phyloP scores from a whole-genome alignment of 1,284 basidiomycete species.

The Ganoderma meredithae region DNA sequence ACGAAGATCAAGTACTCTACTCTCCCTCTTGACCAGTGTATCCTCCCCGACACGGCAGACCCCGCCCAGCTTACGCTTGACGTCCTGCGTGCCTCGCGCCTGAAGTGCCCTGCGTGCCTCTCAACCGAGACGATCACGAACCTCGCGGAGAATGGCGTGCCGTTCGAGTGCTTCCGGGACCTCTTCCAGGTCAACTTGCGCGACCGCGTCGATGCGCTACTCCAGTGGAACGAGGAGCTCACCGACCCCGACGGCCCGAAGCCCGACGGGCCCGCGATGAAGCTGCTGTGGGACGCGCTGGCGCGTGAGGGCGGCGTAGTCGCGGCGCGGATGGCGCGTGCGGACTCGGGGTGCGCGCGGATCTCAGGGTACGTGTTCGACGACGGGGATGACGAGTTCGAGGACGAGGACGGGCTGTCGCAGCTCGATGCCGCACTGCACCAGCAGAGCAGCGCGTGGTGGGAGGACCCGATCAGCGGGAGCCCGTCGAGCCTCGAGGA shows the following conservation, averaged over 20 bases:
- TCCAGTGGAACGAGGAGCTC: constrained; percentile 31
- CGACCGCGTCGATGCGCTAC: constrained; percentile 34
- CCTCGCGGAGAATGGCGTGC: constrained; percentile 54
- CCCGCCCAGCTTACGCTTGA: constrained; percentile 49
- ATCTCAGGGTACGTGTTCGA: constrained; percentile 30
- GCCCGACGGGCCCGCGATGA: constrained; percentile 34
- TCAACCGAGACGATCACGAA: constrained; percentile 54
- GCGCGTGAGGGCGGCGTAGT: constrained; percentile 43
- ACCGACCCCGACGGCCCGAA: constrained; percentile 8
- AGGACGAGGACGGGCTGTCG: constrained; percentile 32
- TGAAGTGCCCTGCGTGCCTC: constrained; percentile 45
- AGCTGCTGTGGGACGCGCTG: constrained; percentile 44
- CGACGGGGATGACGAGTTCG: constrained; percentile 33
- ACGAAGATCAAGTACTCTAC: constrained; percentile 47
- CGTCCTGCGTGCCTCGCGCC: constrained; percentile 46
- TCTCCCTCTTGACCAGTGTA: constrained; percentile 10
- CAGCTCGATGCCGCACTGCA: constrained; percentile 23
- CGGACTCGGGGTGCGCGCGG: constrained; percentile 43
- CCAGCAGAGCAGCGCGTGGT: constrained; percentile 41
- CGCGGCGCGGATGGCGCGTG: constrained; percentile 40
- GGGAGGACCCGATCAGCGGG: constrained; percentile 50
- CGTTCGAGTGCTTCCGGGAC: constrained; percentile 37
- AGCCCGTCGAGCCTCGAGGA: constrained; percentile 51
- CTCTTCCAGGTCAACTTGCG: constrained; percentile 37
- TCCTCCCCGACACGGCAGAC: constrained; percentile 33